phyloP scores from a whole-genome alignment of 495 filamentous ascomycete genomes.

The Chaetomium tenue region DNA sequence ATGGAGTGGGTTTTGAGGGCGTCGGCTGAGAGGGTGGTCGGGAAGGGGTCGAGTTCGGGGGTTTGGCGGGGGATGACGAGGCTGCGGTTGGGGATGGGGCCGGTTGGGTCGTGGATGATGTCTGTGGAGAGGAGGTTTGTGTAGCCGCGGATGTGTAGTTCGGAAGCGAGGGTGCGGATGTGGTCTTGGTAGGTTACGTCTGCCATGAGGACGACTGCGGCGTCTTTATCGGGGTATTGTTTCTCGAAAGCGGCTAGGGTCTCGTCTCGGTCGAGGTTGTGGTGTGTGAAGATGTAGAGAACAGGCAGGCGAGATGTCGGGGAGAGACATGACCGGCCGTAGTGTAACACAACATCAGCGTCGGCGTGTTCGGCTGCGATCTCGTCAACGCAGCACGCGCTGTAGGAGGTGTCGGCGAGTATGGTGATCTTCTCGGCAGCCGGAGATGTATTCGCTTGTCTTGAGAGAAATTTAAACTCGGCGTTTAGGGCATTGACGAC shows the following conservation, averaged over 20 bases:
- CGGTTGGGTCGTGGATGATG: slow-evolving; percentile 74
- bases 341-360: slow-evolving; percentile 91
- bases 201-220: slow-evolving; percentile 78
- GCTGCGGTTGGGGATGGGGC: slow-evolving; percentile 80
- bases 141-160: slow-evolving; percentile 62
- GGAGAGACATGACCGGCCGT: slow-evolving; percentile 87
- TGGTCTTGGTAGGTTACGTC: slow-evolving; percentile 83
- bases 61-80: slow-evolving; percentile 36
- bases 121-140: slow-evolving; percentile 64
- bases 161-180: slow-evolving; percentile 52
- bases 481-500: slow-evolving; percentile 67
- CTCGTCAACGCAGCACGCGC: slow-evolving; percentile 95
- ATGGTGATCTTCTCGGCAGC: slow-evolving; percentile 64
- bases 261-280: slow-evolving; percentile 57
- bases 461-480: slow-evolving; percentile 46
- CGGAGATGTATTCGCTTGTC: slow-evolving; percentile 19
- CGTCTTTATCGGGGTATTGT: slow-evolving; percentile 60
- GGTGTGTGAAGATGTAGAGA: slow-evolving; percentile 84
- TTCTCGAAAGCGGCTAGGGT: slow-evolving; percentile 62
- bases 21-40: slow-evolving; percentile 26
- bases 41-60: background rate
- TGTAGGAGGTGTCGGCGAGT: slow-evolving; percentile 93
- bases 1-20: slow-evolving; percentile 68
- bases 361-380: slow-evolving; percentile 92
- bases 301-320: slow-evolving; percentile 87